A percentile compares a stretch with the other conserved stretches of the same genome.
These are phyloP conservation scores for Rubroshorea leprosula DNA, from an alignment of 345 rosid species.

Conservation along the genomic window DNA sequence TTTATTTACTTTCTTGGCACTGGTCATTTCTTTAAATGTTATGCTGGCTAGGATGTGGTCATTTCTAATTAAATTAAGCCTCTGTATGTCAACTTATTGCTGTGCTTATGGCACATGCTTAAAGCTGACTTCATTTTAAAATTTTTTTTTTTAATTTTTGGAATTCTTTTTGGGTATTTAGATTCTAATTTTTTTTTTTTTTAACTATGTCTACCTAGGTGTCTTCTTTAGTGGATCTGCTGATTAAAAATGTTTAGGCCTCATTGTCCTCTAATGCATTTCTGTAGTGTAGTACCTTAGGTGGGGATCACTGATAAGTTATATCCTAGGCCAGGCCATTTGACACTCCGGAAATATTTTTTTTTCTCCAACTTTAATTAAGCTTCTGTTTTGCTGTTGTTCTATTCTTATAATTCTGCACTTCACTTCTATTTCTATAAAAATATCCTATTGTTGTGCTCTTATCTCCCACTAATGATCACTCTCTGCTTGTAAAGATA, in stretches of 20 bases:
- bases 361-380: too few relatives aligned
- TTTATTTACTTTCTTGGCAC: not conserved
- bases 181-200: slow-evolving; percentile 2
- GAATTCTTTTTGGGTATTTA: too few relatives aligned
- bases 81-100: not conserved
- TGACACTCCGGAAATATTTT: not conserved
- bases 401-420: not conserved
- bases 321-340: not conserved
- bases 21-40: too few relatives aligned
- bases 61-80: not conserved
- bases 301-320: not conserved
- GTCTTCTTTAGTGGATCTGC: not conserved
- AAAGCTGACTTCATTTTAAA: not conserved
- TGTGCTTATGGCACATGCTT: not conserved
- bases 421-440: not conserved
- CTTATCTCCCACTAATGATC: not conserved
- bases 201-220: not conserved
- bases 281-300: not conserved
- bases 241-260: not conserved
- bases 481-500: not conserved
- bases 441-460: not conserved
- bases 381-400: not conserved
- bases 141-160: too few relatives aligned
- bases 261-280: not conserved
- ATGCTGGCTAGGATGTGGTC: too few relatives aligned